phyloP scores from a whole-genome alignment of 73 alveolate genomes.

The Halteria grandinella region DNA sequence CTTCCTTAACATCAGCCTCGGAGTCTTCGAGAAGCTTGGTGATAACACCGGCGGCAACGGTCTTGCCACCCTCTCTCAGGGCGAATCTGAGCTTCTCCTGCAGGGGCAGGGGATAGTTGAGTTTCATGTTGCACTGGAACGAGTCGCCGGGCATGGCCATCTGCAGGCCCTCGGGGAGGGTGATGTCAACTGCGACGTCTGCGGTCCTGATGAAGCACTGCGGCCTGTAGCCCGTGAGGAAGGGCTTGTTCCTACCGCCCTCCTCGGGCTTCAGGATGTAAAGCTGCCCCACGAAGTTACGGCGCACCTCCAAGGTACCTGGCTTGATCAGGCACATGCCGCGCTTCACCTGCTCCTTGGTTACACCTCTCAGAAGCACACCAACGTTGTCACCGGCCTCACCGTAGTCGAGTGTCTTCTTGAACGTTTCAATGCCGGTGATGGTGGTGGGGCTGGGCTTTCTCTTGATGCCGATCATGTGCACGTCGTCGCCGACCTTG shows the following conservation, averaged over 20 bases:
- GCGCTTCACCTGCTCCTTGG: slow-evolving; percentile 73
- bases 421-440: slow-evolving; percentile 90
- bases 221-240: slow-evolving; percentile 94
- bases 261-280: slow-evolving; percentile 93
- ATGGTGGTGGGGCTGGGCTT: slow-evolving; percentile 84
- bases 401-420: slow-evolving; percentile 87
- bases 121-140: slow-evolving; percentile 53
- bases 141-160: slow-evolving; percentile 97
- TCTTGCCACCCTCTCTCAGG: slow-evolving; percentile 94
- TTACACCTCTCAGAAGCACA: slow-evolving; percentile 81
- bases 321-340: slow-evolving; percentile 81
- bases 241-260: slow-evolving; percentile 96
- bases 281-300: slow-evolving; percentile 81
- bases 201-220: slow-evolving; percentile 90
- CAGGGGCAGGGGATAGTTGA: slow-evolving; percentile 78
- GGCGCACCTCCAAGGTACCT: slow-evolving; percentile 66
- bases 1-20: slow-evolving; percentile 68
- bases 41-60: slow-evolving; percentile 89
- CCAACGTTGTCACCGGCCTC: slow-evolving; percentile 98
- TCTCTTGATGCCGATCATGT: slow-evolving; percentile 87
- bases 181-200: slow-evolving; percentile 79
- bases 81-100: slow-evolving; percentile 92
- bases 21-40: slow-evolving; percentile 67
- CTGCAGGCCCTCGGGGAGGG: slow-evolving; percentile 69
- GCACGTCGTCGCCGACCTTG: slow-evolving; percentile 89